Evolutionary conservation across 805 yeast genomes (phyloP).

Genomic region (Schizosaccharomyces cryophilus): DNA sequence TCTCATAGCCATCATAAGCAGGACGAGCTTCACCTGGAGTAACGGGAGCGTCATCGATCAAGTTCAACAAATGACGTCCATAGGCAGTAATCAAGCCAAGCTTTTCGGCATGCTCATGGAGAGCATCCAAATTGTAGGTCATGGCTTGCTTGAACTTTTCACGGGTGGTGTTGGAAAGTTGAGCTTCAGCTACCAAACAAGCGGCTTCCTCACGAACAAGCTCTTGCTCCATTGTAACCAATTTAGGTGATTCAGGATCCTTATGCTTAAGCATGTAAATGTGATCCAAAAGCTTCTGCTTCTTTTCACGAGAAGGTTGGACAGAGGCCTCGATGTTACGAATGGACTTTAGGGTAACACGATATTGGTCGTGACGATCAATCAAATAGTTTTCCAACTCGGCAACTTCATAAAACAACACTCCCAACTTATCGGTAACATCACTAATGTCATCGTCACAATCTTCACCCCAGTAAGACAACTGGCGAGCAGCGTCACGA

Average conservation of each 20-base stretch:
- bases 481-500: slow-evolving; percentile 87
- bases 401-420: slow-evolving; percentile 81
- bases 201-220: slow-evolving; percentile 98
- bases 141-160: slow-evolving; percentile 94
- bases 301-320: slow-evolving; percentile 95
- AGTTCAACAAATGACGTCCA: slow-evolving; percentile 90
- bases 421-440: slow-evolving; percentile 93
- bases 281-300: slow-evolving; percentile 90
- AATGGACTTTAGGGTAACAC: slow-evolving; percentile 80
- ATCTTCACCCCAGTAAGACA: slow-evolving; percentile 93
- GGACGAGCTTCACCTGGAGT: slow-evolving; percentile 99
- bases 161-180: slow-evolving; percentile 90
- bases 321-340: slow-evolving; percentile 94
- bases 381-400: slow-evolving; percentile 95
- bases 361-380: slow-evolving; percentile 94
- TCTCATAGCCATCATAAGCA: slow-evolving; percentile 94
- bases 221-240: slow-evolving; percentile 88
- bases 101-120: slow-evolving; percentile 87
- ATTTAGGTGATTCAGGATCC: slow-evolving; percentile 93
- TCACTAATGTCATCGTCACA: slow-evolving; percentile 93
- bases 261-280: slow-evolving; percentile 94
- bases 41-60: slow-evolving; percentile 87
- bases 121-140: slow-evolving; percentile 87
- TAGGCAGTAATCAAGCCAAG: slow-evolving; percentile 93
- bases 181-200: slow-evolving; percentile 96